Evolutionary conservation across 2,329 filamentous ascomycete genomes (phyloP).

Genomic region (Exophiala bonariae): DNA sequence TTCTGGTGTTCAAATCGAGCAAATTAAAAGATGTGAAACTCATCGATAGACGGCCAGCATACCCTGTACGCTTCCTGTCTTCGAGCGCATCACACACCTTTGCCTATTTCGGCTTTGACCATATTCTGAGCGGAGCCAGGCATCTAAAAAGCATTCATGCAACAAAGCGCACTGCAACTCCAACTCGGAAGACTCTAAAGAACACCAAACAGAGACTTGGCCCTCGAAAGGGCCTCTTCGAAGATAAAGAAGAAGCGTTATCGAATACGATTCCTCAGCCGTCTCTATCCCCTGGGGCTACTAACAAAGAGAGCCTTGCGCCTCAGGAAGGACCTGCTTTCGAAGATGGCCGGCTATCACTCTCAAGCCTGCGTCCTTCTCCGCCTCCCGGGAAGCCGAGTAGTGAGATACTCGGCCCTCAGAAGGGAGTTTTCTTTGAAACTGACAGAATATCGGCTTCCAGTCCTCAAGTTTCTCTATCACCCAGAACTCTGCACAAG

Average conservation of each 20-base stretch:
- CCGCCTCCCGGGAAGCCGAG: too few relatives aligned
- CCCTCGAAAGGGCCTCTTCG: slow-evolving; percentile 1
- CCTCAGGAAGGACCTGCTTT: too few relatives aligned
- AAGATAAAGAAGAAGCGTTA: too few relatives aligned
- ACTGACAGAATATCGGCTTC: not conserved
- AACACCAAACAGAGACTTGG: slow-evolving; percentile 1
- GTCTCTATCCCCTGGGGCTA: too few relatives aligned
- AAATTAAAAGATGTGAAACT: slow-evolving; percentile 30
- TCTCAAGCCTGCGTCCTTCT: too few relatives aligned
- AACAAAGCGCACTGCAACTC: not conserved
- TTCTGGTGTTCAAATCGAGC: slow-evolving; percentile 22
- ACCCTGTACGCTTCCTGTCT: slow-evolving; percentile 19
- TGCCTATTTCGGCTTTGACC: slow-evolving; percentile 11
- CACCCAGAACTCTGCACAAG: too few relatives aligned
- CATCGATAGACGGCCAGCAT: slow-evolving; percentile 10
- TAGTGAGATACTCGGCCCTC: too few relatives aligned
- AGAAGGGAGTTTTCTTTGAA: not conserved
- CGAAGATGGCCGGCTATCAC: too few relatives aligned
- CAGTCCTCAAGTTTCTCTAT: too few relatives aligned
- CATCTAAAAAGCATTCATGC: not conserved
- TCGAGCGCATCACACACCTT: slow-evolving; percentile 27
- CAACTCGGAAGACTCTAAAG: not conserved
- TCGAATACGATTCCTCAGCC: too few relatives aligned
- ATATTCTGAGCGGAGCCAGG: not conserved
- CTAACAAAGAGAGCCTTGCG: too few relatives aligned